These are phyloP conservation scores for Cucurbita maxima DNA, from an alignment of 306 rosid species.

Conservation along the genomic window DNA sequence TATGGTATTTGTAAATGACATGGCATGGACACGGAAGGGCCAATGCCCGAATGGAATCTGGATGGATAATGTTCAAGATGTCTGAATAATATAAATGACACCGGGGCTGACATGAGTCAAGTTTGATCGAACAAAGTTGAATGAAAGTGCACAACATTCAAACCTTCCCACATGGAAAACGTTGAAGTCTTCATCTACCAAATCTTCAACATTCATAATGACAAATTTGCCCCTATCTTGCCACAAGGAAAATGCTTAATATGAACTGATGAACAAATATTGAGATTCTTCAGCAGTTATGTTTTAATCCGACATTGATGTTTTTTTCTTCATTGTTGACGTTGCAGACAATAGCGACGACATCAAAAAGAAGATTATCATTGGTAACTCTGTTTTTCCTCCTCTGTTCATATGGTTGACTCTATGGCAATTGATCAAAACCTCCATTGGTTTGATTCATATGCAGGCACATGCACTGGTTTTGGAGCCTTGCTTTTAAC, in stretches of 20 bases:
- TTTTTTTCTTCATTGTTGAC: too few relatives aligned
- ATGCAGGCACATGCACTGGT: conserved; percentile 15
- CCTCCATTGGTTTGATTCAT: neutral
- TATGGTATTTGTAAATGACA: too few relatives aligned
- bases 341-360: conserved; percentile 11
- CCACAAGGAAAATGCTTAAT: too few relatives aligned
- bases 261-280: neutral
- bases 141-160: too few relatives aligned
- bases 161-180: neutral
- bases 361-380: neutral
- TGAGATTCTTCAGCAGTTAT: neutral
- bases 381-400: conserved; percentile 33
- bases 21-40: too few relatives aligned
- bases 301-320: neutral
- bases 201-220: neutral
- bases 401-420: neutral
- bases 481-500: neutral
- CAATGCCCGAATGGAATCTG: too few relatives aligned
- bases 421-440: neutral
- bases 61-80: too few relatives aligned
- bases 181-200: neutral
- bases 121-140: too few relatives aligned
- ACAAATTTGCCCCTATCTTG: neutral
- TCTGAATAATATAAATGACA: too few relatives aligned
- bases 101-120: too few relatives aligned